Evolutionary conservation across 2,329 filamentous ascomycete genomes (phyloP), one percentile per base, ranked within the genome.

Genomic region (Leptographium lundbergii): DNA sequence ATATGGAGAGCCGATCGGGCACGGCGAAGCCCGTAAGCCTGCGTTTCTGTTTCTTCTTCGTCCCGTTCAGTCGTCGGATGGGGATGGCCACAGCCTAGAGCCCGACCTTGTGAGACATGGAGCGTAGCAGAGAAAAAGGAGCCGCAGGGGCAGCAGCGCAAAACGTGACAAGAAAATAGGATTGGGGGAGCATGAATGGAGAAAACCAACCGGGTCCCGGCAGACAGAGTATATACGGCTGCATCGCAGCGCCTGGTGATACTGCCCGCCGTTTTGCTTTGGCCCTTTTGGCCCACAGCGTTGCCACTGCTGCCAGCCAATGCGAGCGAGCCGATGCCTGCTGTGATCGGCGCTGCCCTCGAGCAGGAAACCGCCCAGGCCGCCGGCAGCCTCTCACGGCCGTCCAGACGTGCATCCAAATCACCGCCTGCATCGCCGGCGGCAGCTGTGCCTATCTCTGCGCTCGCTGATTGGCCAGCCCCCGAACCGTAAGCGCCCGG

Each of bases 391-490:
- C 56, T 51, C 56, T 57, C 56, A 57, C 19, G 45, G 56, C 56
- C 14, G 34, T 4, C 13, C 22, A 24, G 22, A 19, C 34, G 63
- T 63, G 47, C 48, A 39, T 60, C 48, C 51, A 57, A 59, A 52
- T 61, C 57, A 36, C 54, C 58, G 60, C 64, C 55, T 64, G 64
- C 66, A 65, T 66, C 63, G 59, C 55, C 34, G 61, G 60, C 63
- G 63, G 66, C 65, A 66, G 66, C 56, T 65, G 59, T 50, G 60
- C 56, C 61, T 17, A 62, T 60, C 58, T 61, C 61, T 59, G 60
- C 52, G 65, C 54, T 52, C 57, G 66, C 65, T 76, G 74, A 73
- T 78, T 78, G 76, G 76, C 66, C 62, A 62, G 61, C 61, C 47
- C 61, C 59, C 57, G 4, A 61, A 65, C 67, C 74, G 32, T 64